These are phyloP conservation scores for Plenodomus lindquistii DNA, from an alignment of 2,329 filamentous ascomycete genomes.

Conservation along the genomic window DNA sequence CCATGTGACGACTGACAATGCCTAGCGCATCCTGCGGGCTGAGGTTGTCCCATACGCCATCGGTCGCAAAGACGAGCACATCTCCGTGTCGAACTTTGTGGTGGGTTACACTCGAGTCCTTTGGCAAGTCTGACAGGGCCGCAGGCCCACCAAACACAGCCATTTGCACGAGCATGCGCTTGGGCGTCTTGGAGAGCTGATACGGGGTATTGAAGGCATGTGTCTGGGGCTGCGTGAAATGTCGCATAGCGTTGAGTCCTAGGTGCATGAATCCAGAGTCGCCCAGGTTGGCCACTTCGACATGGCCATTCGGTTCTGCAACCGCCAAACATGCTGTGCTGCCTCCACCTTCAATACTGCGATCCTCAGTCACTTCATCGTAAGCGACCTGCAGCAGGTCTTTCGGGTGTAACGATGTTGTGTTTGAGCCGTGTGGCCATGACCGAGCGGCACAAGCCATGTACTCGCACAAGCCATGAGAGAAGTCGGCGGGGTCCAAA, in stretches of 20 bases:
- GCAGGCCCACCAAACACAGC: slow-evolving; percentile 72
- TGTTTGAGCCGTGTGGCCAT: slow-evolving; percentile 50
- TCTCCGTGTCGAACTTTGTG: slow-evolving; percentile 85
- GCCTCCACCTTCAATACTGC: slow-evolving; percentile 76
- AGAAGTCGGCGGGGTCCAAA: slow-evolving; percentile 93
- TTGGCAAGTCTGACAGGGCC: slow-evolving; percentile 80
- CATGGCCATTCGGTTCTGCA: slow-evolving; percentile 69
- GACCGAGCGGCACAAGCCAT: slow-evolving; percentile 79
- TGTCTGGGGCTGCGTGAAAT: slow-evolving; percentile 82
- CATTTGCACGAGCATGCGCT: slow-evolving; percentile 76
- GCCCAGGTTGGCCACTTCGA: slow-evolving; percentile 91
- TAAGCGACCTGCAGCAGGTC: slow-evolving; percentile 82
- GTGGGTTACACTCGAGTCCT: slow-evolving; percentile 78
- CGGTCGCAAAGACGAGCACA: slow-evolving; percentile 89
- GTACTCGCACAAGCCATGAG: slow-evolving; percentile 88
- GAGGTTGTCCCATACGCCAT: slow-evolving; percentile 95
- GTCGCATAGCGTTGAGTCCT: slow-evolving; percentile 81
- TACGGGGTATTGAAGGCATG: slow-evolving; percentile 98
- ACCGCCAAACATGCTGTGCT: slow-evolving; percentile 92
- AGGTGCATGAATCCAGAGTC: slow-evolving; percentile 93
- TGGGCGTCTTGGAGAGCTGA: slow-evolving; percentile 86
- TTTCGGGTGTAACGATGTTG: slow-evolving; percentile 61
- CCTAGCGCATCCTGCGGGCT: slow-evolving; percentile 86
- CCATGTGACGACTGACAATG: slow-evolving; percentile 78
- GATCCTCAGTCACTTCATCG: slow-evolving; percentile 76